Conservation (phyloP, 108 stramenopile species). For the Pseudonitzschia pungens region DNA sequence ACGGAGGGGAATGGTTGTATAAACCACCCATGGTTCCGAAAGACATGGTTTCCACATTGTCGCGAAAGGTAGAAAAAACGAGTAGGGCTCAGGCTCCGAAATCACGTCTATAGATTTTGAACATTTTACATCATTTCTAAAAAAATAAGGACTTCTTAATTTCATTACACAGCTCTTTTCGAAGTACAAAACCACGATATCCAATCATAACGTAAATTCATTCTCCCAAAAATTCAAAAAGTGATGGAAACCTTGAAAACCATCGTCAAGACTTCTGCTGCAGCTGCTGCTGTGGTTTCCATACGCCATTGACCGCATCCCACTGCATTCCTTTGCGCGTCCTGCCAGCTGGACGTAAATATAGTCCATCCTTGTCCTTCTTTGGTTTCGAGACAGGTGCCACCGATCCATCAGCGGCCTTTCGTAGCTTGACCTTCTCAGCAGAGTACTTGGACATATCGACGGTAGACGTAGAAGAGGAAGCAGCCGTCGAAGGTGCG, state of each 20-base stretch:
- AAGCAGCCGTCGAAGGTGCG: neutral
- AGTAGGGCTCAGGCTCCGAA: constrained; percentile 58
- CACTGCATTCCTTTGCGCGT: constrained; percentile 81
- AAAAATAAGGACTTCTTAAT: neutral
- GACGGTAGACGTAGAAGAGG: constrained; percentile 3
- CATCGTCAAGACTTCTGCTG: neutral
- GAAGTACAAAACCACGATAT: neutral
- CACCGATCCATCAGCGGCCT: constrained; percentile 66
- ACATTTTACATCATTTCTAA: too few species aligned
- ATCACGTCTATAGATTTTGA: constrained; percentile 28
- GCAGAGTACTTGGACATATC: constrained; percentile 59
- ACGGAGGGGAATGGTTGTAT: constrained; percentile 83
- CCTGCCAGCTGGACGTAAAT: constrained; percentile 67
- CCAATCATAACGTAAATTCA: neutral
- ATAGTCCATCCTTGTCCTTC: constrained; percentile 59
- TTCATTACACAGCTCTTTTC: neutral
- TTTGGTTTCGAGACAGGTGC: constrained; percentile 70
- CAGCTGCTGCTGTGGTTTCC: constrained; percentile 48
- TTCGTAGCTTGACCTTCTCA: constrained; percentile 57
- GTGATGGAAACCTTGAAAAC: neutral
- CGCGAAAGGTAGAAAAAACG: constrained; percentile 66
- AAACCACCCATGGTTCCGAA: constrained; percentile 73
- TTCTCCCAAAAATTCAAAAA: neutral
- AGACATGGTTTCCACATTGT: constrained; percentile 74
- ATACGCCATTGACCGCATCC: constrained; percentile 75